Base-by-base conservation (phyloP, 2,329 filamentous ascomycete species). In the Neonectria neomacrospora region DNA sequence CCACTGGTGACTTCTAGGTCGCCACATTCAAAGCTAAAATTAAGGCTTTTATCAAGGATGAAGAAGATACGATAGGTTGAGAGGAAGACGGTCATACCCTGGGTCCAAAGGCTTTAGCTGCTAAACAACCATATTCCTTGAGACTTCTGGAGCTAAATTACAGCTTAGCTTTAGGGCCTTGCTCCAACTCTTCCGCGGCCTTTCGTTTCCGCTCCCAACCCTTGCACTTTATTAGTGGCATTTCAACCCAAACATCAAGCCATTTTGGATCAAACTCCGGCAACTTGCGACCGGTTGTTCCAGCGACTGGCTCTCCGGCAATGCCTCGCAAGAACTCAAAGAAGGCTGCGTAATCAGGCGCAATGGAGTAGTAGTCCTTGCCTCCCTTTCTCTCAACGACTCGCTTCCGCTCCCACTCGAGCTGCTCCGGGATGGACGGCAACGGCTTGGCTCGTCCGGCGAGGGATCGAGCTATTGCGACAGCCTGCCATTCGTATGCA, bases 401-500 rank as follows among this genome's bases (percentile, higher is more conserved):
- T 7, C 64, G 57, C 18, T 58, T 58, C 4, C 65, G 51, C 10
- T 71, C 69, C 69, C 69, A 71, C 22, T 70, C 67, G 0, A 70
- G 55, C 9, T 71, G 69, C 6, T 61, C 57, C 1, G 61, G 61
- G 18, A 66, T 45, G 3, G 58, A 45, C 0, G 67, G 69, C 0
- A 70, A 50, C 1, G 67, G 56, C 22, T 64, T 64, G 20, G 56
- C 61, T 32, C 64, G 37, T 41, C 65, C 58, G 1, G 67, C 63
- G 0, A 70, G 41, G 30, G 64, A 60, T 5, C 69, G 58, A 1
- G 67, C 62, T 1, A 71, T 41, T 0, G 69, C 69, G 9, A 67
- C 69, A 0, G 64, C 67, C 18, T 71, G 68, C 63, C 65, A 71
- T 28, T 71, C 69, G 14, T 70, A 71, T 9, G 67, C 68, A 2